Evolutionary conservation across 352 stramenopile species (phyloP).

Genomic region (Phytophthora foliorum): DNA sequence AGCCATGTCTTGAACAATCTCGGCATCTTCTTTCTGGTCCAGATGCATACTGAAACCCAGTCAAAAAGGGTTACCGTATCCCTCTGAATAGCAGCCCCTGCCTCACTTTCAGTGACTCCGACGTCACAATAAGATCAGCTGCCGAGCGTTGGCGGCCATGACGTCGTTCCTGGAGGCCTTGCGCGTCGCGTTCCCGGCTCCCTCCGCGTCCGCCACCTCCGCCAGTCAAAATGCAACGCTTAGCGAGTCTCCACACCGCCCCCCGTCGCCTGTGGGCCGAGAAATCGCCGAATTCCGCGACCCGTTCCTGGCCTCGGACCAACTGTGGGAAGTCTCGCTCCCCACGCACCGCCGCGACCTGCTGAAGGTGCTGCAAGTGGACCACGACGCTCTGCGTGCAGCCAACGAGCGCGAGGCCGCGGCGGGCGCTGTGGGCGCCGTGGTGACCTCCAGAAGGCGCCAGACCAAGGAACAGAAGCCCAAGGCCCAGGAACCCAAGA

Average conservation of each 20-base stretch:
- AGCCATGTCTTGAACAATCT: conserved; percentile 20
- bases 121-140: conserved; percentile 13
- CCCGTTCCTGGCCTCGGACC: conserved; percentile 42
- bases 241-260: conserved; percentile 7
- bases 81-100: conserved; percentile 25
- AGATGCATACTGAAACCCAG: conserved; percentile 3
- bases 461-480: conserved; percentile 32
- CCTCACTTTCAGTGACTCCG: background rate
- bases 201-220: background rate
- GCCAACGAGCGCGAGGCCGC: conserved; percentile 67
- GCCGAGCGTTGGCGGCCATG: conserved; percentile 12
- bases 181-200: conserved; percentile 34
- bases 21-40: conserved; percentile 19
- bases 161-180: conserved; percentile 47
- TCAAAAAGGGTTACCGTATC: background rate
- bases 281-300: conserved; percentile 36
- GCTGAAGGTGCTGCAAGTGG: conserved; percentile 65
- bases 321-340: conserved; percentile 44
- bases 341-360: conserved; percentile 41
- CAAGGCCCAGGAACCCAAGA: conserved; percentile 38
- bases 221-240: conserved; percentile 13
- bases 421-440: conserved; percentile 49
- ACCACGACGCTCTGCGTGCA: conserved; percentile 59
- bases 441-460: conserved; percentile 55
- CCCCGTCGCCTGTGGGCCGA: background rate